A percentile compares a stretch with the other conserved stretches of the same genome.
phyloP scores from a whole-genome alignment of 441 rosid genomes.

The Adansonia gregorii region DNA sequence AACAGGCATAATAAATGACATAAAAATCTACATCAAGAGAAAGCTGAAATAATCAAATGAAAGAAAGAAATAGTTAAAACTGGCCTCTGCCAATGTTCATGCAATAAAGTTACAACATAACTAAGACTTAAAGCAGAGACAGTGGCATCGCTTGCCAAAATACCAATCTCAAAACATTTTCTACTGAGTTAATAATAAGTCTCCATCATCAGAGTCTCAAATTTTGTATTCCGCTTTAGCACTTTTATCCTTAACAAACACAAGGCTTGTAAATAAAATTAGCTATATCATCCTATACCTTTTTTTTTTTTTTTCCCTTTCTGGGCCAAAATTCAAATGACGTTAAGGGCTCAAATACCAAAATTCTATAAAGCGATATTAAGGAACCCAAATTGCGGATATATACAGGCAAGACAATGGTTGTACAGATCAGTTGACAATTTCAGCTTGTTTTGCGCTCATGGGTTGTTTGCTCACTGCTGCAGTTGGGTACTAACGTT shows the following conservation, averaged over 20 bases:
- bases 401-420: conserved; percentile 8
- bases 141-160: not conserved
- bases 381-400: conserved; percentile 1
- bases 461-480: not conserved
- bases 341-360: not conserved
- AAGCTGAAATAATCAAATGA: not conserved
- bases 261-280: not conserved
- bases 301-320: not conserved
- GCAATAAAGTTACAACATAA: not conserved
- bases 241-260: not conserved
- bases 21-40: not conserved
- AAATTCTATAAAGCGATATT: not conserved
- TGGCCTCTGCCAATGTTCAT: not conserved
- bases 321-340: not conserved
- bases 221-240: not conserved
- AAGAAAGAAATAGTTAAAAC: not conserved
- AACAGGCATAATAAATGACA: not conserved
- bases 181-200: not conserved
- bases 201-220: conserved; percentile 13
- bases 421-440: not conserved
- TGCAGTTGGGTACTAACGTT: not conserved
- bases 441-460: not conserved
- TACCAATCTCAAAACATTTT: not conserved
- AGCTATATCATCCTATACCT: not conserved
- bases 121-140: not conserved